phyloP scores from a whole-genome alignment of 2,329 filamentous ascomycete genomes.

The Orbilia quercus region DNA sequence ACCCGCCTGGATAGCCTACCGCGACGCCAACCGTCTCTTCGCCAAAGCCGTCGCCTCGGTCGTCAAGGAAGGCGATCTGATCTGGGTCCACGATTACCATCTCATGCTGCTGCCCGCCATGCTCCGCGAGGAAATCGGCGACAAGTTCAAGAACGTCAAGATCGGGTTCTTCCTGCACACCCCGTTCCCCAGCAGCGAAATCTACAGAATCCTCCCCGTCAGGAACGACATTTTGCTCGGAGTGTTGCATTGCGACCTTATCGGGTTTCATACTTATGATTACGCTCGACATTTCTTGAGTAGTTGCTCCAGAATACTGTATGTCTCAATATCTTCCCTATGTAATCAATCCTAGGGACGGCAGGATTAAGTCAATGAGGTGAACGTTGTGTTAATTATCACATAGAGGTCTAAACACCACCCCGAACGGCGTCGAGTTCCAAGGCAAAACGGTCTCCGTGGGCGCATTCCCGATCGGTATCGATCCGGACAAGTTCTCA shows the following conservation, averaged over 20 bases:
- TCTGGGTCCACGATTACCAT: slow-evolving; percentile 99
- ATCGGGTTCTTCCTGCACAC: slow-evolving; percentile 99
- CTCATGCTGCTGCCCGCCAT: slow-evolving; percentile 96
- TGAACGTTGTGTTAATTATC: too few species aligned
- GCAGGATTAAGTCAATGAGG: not conserved
- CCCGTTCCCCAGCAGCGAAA: slow-evolving; percentile 95
- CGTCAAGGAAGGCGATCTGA: slow-evolving; percentile 89
- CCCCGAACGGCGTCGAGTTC: slow-evolving; percentile 92
- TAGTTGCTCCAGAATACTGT: slow-evolving; percentile 93
- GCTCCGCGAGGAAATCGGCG: slow-evolving; percentile 82
- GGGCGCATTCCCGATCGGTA: slow-evolving; percentile 96
- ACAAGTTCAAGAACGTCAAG: slow-evolving; percentile 88
- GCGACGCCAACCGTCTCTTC: slow-evolving; percentile 90
- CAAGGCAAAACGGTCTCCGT: slow-evolving; percentile 86
- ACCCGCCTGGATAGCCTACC: slow-evolving; percentile 90
- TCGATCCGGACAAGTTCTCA: slow-evolving; percentile 95
- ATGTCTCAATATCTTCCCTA: slow-evolving; percentile 61
- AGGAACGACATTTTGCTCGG: slow-evolving; percentile 87
- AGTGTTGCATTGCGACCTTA: slow-evolving; percentile 90
- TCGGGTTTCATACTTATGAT: slow-evolving; percentile 98
- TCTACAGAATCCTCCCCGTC: slow-evolving; percentile 94
- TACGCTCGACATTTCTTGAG: slow-evolving; percentile 98
- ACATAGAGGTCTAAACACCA: slow-evolving; percentile 72
- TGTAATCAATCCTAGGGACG: slow-evolving; percentile 26
- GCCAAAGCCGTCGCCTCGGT: slow-evolving; percentile 87